Evolutionary conservation across 2,329 filamentous ascomycete genomes (phyloP).

Genomic region (Botrytis byssoidea): DNA sequence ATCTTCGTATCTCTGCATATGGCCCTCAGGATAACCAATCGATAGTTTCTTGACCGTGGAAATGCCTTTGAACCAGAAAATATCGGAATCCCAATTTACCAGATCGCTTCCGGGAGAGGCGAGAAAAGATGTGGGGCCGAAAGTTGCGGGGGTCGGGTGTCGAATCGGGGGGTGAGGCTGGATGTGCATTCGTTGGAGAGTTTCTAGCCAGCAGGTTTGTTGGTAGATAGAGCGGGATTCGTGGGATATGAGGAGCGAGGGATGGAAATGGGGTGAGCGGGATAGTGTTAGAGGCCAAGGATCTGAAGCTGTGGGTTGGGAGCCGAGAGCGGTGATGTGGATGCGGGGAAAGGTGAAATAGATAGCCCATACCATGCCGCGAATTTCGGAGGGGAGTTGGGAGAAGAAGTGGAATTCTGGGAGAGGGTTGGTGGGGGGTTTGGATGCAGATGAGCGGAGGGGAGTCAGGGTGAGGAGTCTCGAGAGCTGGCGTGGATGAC

Average conservation of each 20-base stretch:
- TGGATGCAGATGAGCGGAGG: neutral
- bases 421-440: neutral
- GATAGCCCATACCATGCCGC: neutral
- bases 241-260: neutral
- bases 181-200: neutral
- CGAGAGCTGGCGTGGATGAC: neutral
- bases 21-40: neutral
- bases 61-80: conserved; percentile 15
- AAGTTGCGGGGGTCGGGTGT: neutral
- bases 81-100: neutral
- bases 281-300: conserved; percentile 4
- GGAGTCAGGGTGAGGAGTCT: neutral
- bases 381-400: conserved; percentile 15
- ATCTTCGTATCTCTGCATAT: neutral
- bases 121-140: neutral
- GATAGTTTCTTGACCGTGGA: neutral
- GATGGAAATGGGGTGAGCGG: neutral
- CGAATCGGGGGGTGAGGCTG: neutral
- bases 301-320: neutral
- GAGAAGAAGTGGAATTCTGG: conserved; percentile 8
- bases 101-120: neutral
- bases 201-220: neutral
- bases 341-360: conserved; percentile 8
- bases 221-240: conserved; percentile 13
- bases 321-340: neutral